Conservation (phyloP, 2,329 filamentous ascomycete species). For the Colletotrichum sp. region DNA sequence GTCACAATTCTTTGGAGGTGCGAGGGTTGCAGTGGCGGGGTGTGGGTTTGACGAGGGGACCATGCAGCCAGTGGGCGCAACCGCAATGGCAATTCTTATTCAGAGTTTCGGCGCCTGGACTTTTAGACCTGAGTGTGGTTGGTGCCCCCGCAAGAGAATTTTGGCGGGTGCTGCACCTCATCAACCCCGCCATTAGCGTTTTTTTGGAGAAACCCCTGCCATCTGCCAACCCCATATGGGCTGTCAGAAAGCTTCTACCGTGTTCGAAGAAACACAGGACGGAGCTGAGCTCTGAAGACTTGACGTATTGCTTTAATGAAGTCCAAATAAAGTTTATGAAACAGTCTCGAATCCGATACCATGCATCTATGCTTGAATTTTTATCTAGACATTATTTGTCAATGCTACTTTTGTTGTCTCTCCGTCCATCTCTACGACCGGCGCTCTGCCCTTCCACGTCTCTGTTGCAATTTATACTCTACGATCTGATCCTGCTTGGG, state of each 20-base stretch:
- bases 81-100: constrained; percentile 15
- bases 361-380: background rate
- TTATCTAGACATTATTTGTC: background rate
- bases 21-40: constrained; percentile 2
- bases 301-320: background rate
- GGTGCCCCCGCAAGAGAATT: constrained; percentile 18
- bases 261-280: background rate
- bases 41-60: background rate
- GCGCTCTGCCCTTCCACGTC: background rate
- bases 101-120: constrained; percentile 3
- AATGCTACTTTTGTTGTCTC: background rate
- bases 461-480: constrained; percentile 23
- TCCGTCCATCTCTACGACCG: background rate
- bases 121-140: background rate
- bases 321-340: background rate
- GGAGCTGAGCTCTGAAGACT: background rate
- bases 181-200: constrained; percentile 19
- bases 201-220: background rate
- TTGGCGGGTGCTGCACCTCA: constrained; percentile 11
- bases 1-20: constrained; percentile 3
- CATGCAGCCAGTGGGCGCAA: constrained; percentile 4
- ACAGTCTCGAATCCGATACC: background rate
- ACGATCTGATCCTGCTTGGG: constrained; percentile 27
- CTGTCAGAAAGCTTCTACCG: background rate
- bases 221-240: background rate